A percentile compares a stretch with the other conserved stretches of the same genome.
Conservation (phyloP, 768 basidiomycete genomes). For the Melanogaster broomeanus region DNA sequence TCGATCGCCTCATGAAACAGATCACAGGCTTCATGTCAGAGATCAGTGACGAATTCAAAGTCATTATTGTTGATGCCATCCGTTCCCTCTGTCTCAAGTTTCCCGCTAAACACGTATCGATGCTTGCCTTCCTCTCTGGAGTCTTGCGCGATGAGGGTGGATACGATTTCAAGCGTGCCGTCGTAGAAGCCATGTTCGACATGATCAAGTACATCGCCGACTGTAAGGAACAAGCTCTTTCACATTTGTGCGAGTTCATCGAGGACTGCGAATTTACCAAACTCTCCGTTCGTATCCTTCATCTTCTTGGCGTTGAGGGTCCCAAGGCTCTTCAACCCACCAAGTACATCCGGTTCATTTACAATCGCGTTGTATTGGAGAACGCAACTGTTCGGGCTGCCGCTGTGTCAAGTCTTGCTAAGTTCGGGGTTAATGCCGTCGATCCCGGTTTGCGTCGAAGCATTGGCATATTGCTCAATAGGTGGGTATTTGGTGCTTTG, state of each 20-base stretch:
- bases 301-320: conserved; percentile 93
- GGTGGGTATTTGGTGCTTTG: conserved; percentile 47
- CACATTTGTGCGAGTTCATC: conserved; percentile 98
- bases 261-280: conserved; percentile 99
- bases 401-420: conserved; percentile 91
- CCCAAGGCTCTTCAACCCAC: conserved; percentile 95
- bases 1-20: conserved; percentile 98
- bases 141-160: conserved; percentile 98
- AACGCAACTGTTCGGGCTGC: conserved; percentile 98
- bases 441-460: conserved; percentile 82
- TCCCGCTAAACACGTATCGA: conserved; percentile 93
- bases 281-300: conserved; percentile 94
- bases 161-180: conserved; percentile 98
- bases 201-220: conserved; percentile 99
- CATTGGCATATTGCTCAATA: conserved; percentile 80
- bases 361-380: conserved; percentile 98
- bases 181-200: conserved; percentile 99
- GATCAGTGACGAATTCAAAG: conserved; percentile 99
- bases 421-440: conserved; percentile 89
- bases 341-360: conserved; percentile 99
- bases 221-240: conserved; percentile 95
- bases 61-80: conserved; percentile 98
- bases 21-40: conserved; percentile 99
- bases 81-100: conserved; percentile 98
- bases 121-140: conserved; percentile 96